Conservation (phyloP, 2,329 filamentous ascomycete genomes). For the Cercospora nicotianae region DNA sequence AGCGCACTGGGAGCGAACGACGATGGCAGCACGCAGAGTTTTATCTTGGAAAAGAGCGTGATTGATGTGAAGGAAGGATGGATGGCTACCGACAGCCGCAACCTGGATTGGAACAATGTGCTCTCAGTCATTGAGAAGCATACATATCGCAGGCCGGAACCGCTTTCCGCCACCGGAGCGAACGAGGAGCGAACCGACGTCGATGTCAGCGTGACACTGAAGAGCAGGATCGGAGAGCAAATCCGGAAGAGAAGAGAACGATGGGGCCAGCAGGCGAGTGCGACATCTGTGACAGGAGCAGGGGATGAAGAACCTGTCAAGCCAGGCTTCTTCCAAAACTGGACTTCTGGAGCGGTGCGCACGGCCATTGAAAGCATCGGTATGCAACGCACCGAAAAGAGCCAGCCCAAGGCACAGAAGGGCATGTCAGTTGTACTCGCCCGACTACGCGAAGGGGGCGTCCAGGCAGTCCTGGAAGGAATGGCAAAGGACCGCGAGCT, state of each 20-base stretch:
- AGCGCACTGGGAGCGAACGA: constrained; percentile 63
- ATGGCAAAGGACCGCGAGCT: constrained; percentile 60
- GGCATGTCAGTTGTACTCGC: constrained; percentile 82
- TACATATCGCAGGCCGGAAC: constrained; percentile 58
- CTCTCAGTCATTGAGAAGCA: constrained; percentile 77
- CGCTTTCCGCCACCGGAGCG: constrained; percentile 20
- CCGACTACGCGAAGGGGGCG: constrained; percentile 64
- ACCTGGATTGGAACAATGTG: constrained; percentile 79
- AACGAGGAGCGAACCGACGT: constrained; percentile 60
- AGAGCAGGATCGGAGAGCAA: constrained; percentile 69
- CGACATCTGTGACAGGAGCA: constrained; percentile 42
- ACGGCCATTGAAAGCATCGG: constrained; percentile 77
- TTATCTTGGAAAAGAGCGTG: constrained; percentile 76
- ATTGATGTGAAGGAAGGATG: constrained; percentile 77
- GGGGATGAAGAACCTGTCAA: constrained; percentile 49
- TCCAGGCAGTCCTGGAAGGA: constrained; percentile 69
- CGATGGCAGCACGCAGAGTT: constrained; percentile 65
- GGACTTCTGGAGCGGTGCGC: constrained; percentile 71
- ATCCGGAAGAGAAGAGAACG: constrained; percentile 55
- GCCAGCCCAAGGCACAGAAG: constrained; percentile 76
- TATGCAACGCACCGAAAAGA: constrained; percentile 72
- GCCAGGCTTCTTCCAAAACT: constrained; percentile 59
- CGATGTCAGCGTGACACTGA: constrained; percentile 71
- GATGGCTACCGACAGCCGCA: constrained; percentile 79
- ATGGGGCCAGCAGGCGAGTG: constrained; percentile 42